Base-by-base conservation (phyloP, 305 asterid species). In the Withania somnifera region DNA sequence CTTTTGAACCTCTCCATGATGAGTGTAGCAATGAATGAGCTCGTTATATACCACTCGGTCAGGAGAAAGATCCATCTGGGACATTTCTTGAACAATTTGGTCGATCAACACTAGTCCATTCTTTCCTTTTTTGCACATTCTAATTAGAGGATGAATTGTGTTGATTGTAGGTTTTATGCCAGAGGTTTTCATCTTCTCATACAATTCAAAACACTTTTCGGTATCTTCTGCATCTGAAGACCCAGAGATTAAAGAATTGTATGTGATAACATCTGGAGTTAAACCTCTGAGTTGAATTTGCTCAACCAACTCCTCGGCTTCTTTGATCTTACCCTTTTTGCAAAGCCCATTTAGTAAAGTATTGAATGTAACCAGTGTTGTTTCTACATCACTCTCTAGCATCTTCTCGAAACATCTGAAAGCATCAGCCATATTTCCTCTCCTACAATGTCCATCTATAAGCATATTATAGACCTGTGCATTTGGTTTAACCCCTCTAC, bases 351-450 rank as follows among this genome's bases (percentile, higher is more conserved):
- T 87, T 47, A 93, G 84, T 28, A 95, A 91, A 40, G 89, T 45
- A 81, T 95, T 95, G 87, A 90, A 95, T 11, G 98, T 92, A 71
- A 91, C 97, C 40, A 89, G 78, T 77, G 92, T 90, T 40, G 98
- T 96, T 73, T 82, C 82, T 13, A 85, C 60, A 10, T 85, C 88
- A 67, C 63, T 58, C 61, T 47, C 81, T 73, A 84, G 54, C 97
- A 95, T 92, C 85, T 93, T 91, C 73, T 89, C 89, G 26, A 87
- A 87, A 58, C 88, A 76, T 40, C 82, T 77, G 52, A 79, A 84
- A 57, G 91, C 97, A 26, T 88, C 90, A 77, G 78, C 60, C 30
- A 86, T 86, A 30, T 85, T 88, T 58, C 97, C 96, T 83, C 86
- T 77, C 38, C 34, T 50, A 84, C 97, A 92, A 63, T 87, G 82